Evolutionary conservation across 352 stramenopile species (phyloP), one percentile per base, ranked within the genome.

Genomic region (Phytophthora litchii): DNA sequence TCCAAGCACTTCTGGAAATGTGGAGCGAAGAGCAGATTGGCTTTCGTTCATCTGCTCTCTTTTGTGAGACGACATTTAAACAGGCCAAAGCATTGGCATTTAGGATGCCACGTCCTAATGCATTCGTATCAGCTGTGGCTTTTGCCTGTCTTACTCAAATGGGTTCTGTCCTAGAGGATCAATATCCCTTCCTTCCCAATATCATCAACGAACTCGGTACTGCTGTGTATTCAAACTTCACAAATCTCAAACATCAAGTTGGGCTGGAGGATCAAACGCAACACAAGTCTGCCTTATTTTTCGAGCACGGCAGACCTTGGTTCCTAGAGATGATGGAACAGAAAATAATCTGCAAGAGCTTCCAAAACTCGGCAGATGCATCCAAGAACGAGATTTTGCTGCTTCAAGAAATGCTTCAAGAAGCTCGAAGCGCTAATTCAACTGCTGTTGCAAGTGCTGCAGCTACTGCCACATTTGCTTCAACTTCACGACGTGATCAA

Each of bases 31-130:
- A 86, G 43, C 70, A 83, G 44, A 36, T 44, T 5, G 63, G 49
- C 12, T 91, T 89, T 32, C 78, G 78, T n/a, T 91, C 81, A 0
- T 64, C 75, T 21, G 64, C 78, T 13, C 55, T 91, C 1, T 89
- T 86, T 47, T 86, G 75, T 14, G 81, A 91, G 53, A 72, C 79
- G 4, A 76, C 68, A 3, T 88, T 88, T 36, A 70, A 72, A 2
- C 78, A 88, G 17, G 77, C 77, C 1, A 85, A 83, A 79, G 73
- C 73, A 5, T 67, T 86, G 54, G 68, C 72, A 2, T 55, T 32
- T 1, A 57, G 69, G 19, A 86, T 79, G 78, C 59, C 76, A 8
- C 68, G 68, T 8, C 80, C 78, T 0, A 87, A 88, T 44, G 56
- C 66, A 0, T 88, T 91, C 55, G 31, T 86, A 16, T 74, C 78